Evolutionary conservation across 2,329 filamentous ascomycete species (phyloP).

Genomic region (Fusarium tuaranense): DNA sequence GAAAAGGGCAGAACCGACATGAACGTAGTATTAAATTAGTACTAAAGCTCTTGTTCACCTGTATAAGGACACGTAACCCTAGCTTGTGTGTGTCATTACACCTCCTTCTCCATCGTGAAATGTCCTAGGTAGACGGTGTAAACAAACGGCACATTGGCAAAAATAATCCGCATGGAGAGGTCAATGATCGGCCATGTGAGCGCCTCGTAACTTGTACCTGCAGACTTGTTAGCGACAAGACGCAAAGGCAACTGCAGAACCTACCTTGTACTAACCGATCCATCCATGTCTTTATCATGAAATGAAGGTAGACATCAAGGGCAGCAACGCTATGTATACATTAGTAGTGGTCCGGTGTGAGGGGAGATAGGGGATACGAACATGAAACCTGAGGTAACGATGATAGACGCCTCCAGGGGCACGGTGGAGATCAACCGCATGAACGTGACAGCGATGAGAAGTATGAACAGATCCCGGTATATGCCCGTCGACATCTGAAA

Average conservation of each 20-base stretch:
- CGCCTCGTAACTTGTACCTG: not conserved
- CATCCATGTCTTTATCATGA: not conserved
- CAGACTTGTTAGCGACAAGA: not conserved
- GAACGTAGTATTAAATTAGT: too few relatives aligned
- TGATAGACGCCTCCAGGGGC: too few relatives aligned
- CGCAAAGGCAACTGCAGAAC: not conserved
- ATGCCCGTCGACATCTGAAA: not conserved
- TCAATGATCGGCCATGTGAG: not conserved
- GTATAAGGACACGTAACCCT: not conserved
- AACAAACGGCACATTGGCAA: not conserved
- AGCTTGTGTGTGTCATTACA: too few relatives aligned
- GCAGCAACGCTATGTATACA: not conserved
- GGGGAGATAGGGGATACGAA: too few relatives aligned
- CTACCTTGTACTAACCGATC: not conserved
- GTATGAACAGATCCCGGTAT: not conserved
- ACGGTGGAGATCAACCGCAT: too few relatives aligned
- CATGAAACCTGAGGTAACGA: too few relatives aligned
- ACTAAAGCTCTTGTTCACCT: not conserved
- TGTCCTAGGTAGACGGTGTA: too few relatives aligned
- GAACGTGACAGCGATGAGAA: too few relatives aligned
- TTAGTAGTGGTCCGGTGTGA: not conserved
- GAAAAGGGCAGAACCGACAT: too few relatives aligned
- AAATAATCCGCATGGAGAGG: not conserved
- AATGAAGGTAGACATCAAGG: not conserved
- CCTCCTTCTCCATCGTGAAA: too few relatives aligned